A percentile compares a stretch with the other conserved stretches of the same genome.
Conservation (phyloP, 257 asterid species). For the Cordia subcordata region DNA sequence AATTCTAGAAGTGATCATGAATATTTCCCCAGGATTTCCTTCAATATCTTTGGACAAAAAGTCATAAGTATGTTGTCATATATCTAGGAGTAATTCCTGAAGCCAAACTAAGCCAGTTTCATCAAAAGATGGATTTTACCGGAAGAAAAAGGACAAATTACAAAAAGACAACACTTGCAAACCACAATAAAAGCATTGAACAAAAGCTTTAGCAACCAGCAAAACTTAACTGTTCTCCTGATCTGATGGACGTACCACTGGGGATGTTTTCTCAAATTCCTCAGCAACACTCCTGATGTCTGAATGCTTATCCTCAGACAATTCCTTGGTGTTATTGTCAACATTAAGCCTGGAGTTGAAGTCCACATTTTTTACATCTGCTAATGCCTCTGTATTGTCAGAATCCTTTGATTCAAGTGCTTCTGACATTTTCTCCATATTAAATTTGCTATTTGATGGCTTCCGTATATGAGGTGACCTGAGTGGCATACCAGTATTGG, state of each 20-base stretch:
- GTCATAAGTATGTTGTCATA: no score
- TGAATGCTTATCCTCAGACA: constrained; percentile 47
- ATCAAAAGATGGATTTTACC: no score
- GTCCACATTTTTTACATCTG: constrained; percentile 38
- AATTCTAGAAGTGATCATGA: no score
- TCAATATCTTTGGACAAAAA: no score
- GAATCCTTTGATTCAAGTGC: constrained; percentile 42
- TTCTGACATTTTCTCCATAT: constrained; percentile 49
- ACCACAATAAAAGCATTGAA: no score
- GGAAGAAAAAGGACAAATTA: no score
- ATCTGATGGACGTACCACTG: constrained; percentile 35
- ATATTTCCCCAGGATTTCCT: no score
- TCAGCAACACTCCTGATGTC: constrained; percentile 36
- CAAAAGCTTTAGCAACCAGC: no score
- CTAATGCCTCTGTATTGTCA: constrained; percentile 26
- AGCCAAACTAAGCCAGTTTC: no score
- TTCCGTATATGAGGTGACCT: constrained; percentile 50
- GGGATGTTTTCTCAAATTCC: constrained; percentile 43
- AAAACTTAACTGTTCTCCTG: constrained; percentile 27
- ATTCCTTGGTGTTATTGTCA: constrained; percentile 53
- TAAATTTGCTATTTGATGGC: constrained; percentile 52
- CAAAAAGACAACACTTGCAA: no score
- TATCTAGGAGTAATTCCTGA: no score
- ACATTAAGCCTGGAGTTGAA: constrained; percentile 33
- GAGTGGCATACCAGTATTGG: constrained; percentile 33